These are phyloP conservation scores for Salvia rosmarinus DNA, from an alignment of 257 asterid species.

Conservation along the genomic window DNA sequence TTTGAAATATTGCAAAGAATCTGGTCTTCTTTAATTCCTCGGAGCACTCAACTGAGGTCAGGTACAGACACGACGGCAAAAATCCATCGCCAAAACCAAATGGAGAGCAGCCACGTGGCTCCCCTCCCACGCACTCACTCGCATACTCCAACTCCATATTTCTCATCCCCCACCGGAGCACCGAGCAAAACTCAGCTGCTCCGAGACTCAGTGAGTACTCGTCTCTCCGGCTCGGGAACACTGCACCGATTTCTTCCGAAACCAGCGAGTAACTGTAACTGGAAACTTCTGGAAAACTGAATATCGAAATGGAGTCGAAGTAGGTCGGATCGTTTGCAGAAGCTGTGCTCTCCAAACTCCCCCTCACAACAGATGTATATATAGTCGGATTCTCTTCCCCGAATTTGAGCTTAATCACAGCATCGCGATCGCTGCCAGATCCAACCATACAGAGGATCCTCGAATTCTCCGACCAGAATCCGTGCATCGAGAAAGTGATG, in stretches of 20 bases:
- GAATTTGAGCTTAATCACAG: conserved; percentile 52
- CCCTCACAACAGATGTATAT: conserved; percentile 45
- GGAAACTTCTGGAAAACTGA: conserved; percentile 30
- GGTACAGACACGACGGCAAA: conserved; percentile 33
- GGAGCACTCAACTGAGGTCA: conserved; percentile 47
- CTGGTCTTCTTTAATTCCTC: conserved; percentile 38
- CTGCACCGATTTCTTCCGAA: conserved; percentile 22
- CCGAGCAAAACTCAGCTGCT: conserved; percentile 37
- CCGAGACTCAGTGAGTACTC: conserved; percentile 39
- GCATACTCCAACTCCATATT: conserved; percentile 44
- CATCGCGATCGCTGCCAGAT: conserved; percentile 40
- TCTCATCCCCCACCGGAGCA: neutral
- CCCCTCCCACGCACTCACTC: conserved; percentile 31
- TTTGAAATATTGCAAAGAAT: conserved; percentile 35
- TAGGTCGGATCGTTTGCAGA: conserved; percentile 33
- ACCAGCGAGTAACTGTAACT: conserved; percentile 47
- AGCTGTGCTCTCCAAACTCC: conserved; percentile 47
- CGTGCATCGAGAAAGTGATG: conserved; percentile 39
- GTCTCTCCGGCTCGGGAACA: conserved; percentile 3
- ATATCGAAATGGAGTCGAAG: conserved; percentile 43
- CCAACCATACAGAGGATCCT: conserved; percentile 67
- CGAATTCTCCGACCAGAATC: conserved; percentile 62
- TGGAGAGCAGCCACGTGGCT: conserved; percentile 36
- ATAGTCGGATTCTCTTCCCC: conserved; percentile 39
- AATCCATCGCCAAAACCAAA: conserved; percentile 19